Percentiles rank a stretch among this genome's conserved stretches.
These are phyloP conservation scores for Pyricularia pennisetigena DNA, from an alignment of 2,329 filamentous ascomycete genomes.

Conservation along the genomic window DNA sequence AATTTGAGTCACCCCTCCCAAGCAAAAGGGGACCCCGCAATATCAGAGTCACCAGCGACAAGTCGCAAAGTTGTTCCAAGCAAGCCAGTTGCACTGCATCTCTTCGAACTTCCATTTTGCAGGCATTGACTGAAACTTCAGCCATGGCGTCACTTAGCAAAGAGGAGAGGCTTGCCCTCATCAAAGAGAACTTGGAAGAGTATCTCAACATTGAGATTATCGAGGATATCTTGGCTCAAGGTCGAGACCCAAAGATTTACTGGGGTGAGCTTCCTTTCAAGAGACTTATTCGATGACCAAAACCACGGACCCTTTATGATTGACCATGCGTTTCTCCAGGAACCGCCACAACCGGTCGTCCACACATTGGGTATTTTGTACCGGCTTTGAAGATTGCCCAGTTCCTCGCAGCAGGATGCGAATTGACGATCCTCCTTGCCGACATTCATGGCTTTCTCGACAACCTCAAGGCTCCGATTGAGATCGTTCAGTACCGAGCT, in stretches of 20 bases:
- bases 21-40: neutral
- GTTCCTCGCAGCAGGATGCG: slow-evolving; percentile 74
- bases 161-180: slow-evolving; percentile 57
- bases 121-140: neutral
- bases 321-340: slow-evolving; percentile 27
- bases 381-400: slow-evolving; percentile 85
- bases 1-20: slow-evolving; percentile 3
- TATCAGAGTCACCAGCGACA: neutral
- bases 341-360: slow-evolving; percentile 76
- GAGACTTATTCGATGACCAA: neutral
- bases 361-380: slow-evolving; percentile 85
- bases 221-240: slow-evolving; percentile 59
- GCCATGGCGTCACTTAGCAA: slow-evolving; percentile 3
- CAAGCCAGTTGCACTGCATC: neutral
- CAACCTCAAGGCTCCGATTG: slow-evolving; percentile 78
- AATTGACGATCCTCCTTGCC: slow-evolving; percentile 69
- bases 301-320: neutral
- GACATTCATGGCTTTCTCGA: slow-evolving; percentile 70
- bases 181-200: slow-evolving; percentile 73
- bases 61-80: neutral
- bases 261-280: slow-evolving; percentile 48
- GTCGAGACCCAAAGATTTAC: slow-evolving; percentile 69
- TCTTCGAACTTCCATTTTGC: neutral
- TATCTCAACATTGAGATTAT: slow-evolving; percentile 78
- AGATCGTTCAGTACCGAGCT: slow-evolving; percentile 72